phyloP scores from a whole-genome alignment of 352 stramenopile species.

The Globisporangium alternatum region DNA sequence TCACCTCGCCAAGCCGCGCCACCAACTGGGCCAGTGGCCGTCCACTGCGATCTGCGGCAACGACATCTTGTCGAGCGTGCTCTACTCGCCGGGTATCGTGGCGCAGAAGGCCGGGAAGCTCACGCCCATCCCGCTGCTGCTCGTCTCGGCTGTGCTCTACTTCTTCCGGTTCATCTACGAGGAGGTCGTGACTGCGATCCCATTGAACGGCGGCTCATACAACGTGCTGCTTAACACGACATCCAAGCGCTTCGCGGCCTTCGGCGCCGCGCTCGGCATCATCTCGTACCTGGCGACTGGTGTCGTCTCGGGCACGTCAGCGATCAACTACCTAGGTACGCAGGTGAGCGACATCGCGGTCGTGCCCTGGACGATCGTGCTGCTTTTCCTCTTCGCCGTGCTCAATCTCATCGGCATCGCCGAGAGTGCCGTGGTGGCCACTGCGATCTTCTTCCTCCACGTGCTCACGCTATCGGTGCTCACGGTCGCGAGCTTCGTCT shows the following conservation, averaged over 20 bases:
- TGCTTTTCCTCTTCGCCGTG: slow-evolving; percentile 78
- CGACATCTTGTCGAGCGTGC: slow-evolving; percentile 88
- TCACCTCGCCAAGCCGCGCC: no score
- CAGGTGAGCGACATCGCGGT: no score
- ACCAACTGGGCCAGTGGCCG: slow-evolving; percentile 69
- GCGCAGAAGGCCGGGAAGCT: slow-evolving; percentile 78
- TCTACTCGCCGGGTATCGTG: slow-evolving; percentile 82
- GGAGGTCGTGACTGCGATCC: slow-evolving; percentile 88
- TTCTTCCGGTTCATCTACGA: slow-evolving; percentile 88
- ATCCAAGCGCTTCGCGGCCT: slow-evolving; percentile 85
- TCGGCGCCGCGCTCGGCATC: slow-evolving; percentile 86
- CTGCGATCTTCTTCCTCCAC: no score
- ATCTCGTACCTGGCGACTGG: slow-evolving; percentile 92
- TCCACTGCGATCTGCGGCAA: slow-evolving; percentile 92
- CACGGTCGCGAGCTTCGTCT: no score
- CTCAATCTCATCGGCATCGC: slow-evolving; percentile 86
- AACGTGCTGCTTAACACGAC: slow-evolving; percentile 93
- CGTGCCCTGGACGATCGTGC: no score
- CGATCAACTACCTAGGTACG: slow-evolving; percentile 59
- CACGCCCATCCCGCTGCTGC: slow-evolving; percentile 73
- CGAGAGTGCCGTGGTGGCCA: no score
- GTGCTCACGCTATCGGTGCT: no score
- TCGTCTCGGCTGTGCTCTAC: slow-evolving; percentile 76
- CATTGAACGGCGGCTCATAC: slow-evolving; percentile 90
- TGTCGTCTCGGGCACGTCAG: slow-evolving; percentile 61